Base-by-base conservation (phyloP, 2,329 filamentous ascomycete genomes). In the Apiospora saccharicola region DNA sequence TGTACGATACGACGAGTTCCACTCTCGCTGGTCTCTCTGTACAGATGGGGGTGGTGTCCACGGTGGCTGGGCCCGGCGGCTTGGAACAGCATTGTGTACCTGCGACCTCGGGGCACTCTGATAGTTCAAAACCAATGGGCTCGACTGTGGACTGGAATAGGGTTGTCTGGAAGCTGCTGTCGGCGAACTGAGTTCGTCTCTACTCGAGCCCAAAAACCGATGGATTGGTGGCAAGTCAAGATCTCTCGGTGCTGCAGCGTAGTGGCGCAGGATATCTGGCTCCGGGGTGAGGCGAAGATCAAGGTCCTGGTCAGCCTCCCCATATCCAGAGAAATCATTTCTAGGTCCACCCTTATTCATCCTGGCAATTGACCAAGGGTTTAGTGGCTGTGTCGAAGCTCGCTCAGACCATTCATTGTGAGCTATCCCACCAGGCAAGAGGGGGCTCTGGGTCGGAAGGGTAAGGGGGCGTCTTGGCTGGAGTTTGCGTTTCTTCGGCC, bases 361-460 rank as follows among this genome's bases (percentile, higher is more conserved):
- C 73, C 82, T 84, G 41, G 83, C 81, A 74, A 84, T 83, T 8
- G 79, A 73, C 82, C 82, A 85, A 30, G 83, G 83, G 71, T 85
- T 84, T 7, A 83, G 57, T 41, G 57, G 19, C 10, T 22, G 30
- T 19, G 8, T 12, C 19, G 34, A 19, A 37, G 16, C 19, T 34
- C 6, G 41, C 13, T 12, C 30, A 4, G 19, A 14, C 19, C n/a
- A 34, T n/a, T 64, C 57, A 10, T 41, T n/a, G 30, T 19, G 57
- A 10, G 19, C 34, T 41, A 7, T 14, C 6, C 34, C 34, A 41
- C 34, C 34, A 64, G 7, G 13, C 0, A 14, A 64, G 34, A 8
- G 13, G 13, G 19, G 57, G 12, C 41, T 64, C 24, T 51, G 46
- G 34, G 57, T 14, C 34, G 57, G 57, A 64, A 64, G 57, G 30